phyloP scores from a whole-genome alignment of 179 eudicot genomes.

The Beta corolliflora region DNA sequence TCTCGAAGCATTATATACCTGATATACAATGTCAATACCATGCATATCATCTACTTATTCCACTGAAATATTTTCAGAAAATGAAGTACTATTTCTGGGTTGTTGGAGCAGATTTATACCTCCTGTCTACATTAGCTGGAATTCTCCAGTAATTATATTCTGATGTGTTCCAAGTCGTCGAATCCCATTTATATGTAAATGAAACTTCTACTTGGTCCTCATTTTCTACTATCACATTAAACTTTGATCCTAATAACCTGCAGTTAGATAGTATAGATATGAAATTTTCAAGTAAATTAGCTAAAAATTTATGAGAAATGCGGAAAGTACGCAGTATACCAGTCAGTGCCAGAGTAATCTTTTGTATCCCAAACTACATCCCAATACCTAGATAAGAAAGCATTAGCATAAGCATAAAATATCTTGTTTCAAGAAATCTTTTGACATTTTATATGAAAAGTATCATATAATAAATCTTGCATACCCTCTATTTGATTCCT shows the following conservation, averaged over 20 bases:
- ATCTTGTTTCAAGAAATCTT: background rate
- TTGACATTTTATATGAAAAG: background rate
- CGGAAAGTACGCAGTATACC: conserved; percentile 26
- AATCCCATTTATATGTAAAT: conserved; percentile 45
- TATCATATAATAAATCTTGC: background rate
- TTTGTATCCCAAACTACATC: conserved; percentile 70
- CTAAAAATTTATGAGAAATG: background rate
- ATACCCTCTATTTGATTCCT: conserved; percentile 71
- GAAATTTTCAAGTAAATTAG: background rate
- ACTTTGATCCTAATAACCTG: conserved; percentile 44
- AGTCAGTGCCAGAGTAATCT: conserved; percentile 34
- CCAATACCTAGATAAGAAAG: conserved; percentile 55
- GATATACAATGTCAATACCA: background rate
- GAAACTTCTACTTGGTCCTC: conserved; percentile 49
- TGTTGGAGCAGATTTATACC: conserved; percentile 31
- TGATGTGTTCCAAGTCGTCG: conserved; percentile 42
- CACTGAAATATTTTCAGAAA: background rate
- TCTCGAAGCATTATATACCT: conserved; percentile 64
- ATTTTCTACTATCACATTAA: conserved; percentile 28
- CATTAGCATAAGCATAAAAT: background rate
- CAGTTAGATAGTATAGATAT: background rate
- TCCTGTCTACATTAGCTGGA: conserved; percentile 61
- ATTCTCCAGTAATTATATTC: conserved; percentile 23
- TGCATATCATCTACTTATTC: background rate
- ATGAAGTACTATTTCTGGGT: background rate